A percentile compares a stretch with the other conserved stretches of the same genome.
These are phyloP conservation scores for Trichophyton schoenleinii DNA, from an alignment of 2,329 filamentous ascomycete species.

Conservation along the genomic window DNA sequence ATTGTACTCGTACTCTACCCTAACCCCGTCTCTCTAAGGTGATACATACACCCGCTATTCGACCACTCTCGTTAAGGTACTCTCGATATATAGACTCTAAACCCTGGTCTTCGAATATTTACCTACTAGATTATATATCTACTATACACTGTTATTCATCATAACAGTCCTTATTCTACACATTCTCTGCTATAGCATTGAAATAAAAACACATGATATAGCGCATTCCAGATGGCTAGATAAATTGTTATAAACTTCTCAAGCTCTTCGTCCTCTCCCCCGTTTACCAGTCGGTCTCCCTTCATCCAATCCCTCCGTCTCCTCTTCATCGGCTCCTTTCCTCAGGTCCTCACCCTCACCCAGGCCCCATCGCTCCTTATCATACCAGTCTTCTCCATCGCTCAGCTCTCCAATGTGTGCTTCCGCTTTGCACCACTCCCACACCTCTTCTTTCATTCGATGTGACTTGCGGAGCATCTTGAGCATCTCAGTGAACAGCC, in stretches of 20 bases:
- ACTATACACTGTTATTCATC: neutral
- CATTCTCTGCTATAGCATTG: neutral
- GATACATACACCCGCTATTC: neutral
- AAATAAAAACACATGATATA: neutral
- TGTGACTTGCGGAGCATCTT: slow-evolving; percentile 47
- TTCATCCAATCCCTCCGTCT: slow-evolving; percentile 40
- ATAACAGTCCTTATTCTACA: neutral
- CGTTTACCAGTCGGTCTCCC: slow-evolving; percentile 28
- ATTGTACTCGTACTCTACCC: neutral
- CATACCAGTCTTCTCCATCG: slow-evolving; percentile 57
- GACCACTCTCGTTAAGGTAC: neutral
- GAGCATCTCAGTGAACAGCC: slow-evolving; percentile 44
- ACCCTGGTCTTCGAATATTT: neutral
- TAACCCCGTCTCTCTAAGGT: neutral
- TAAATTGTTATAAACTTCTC: neutral
- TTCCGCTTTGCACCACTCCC: slow-evolving; percentile 50
- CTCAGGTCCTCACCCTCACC: slow-evolving; percentile 41
- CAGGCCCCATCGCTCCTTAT: slow-evolving; percentile 49
- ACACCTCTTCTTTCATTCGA: slow-evolving; percentile 46
- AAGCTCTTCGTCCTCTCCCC: slow-evolving; percentile 28
- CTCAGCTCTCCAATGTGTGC: slow-evolving; percentile 54
- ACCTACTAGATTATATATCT: neutral
- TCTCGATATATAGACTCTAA: neutral
- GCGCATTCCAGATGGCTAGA: neutral
- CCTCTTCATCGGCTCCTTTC: slow-evolving; percentile 50